Evolutionary conservation across 2,329 filamentous ascomycete genomes (phyloP).

Genomic region (Penicillium crustosum): DNA sequence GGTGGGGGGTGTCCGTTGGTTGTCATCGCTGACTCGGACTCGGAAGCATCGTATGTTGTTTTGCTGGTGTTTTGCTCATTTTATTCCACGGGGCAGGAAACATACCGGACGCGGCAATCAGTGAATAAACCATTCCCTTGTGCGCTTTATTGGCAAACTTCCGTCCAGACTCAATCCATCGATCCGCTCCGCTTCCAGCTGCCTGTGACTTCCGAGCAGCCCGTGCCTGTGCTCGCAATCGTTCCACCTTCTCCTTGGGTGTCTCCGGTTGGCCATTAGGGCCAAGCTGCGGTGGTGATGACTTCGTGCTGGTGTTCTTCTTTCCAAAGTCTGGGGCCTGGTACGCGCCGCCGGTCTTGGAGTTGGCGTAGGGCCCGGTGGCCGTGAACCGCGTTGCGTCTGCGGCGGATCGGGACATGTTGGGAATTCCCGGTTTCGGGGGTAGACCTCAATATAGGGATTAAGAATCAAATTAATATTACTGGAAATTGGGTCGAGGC

Average conservation of each 20-base stretch:
- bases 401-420: conserved; percentile 50
- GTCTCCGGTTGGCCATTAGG: conserved; percentile 53
- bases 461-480: not conserved
- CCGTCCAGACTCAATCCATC: conserved; percentile 53
- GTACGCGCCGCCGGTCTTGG: conserved; percentile 38
- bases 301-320: conserved; percentile 11
- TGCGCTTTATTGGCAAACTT: conserved; percentile 62
- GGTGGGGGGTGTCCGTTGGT: not conserved
- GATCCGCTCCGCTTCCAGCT: conserved; percentile 55
- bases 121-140: conserved; percentile 57
- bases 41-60: not conserved
- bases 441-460: not conserved
- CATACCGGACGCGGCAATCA: conserved; percentile 63
- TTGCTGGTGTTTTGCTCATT: not conserved
- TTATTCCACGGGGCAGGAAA: conserved; percentile 9
- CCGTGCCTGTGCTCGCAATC: conserved; percentile 66
- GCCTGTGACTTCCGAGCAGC: conserved; percentile 63
- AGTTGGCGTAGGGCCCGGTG: conserved; percentile 50
- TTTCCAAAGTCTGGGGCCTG: conserved; percentile 34
- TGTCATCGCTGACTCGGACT: conserved; percentile 2
- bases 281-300: conserved; percentile 20
- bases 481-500: not conserved
- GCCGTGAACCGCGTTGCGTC: conserved; percentile 54
- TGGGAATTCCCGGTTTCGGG: conserved; percentile 8
- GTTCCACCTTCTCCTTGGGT: conserved; percentile 67